phyloP scores from a whole-genome alignment of 176 grass and related monocot genomes.

The Aegilops bicornis region DNA sequence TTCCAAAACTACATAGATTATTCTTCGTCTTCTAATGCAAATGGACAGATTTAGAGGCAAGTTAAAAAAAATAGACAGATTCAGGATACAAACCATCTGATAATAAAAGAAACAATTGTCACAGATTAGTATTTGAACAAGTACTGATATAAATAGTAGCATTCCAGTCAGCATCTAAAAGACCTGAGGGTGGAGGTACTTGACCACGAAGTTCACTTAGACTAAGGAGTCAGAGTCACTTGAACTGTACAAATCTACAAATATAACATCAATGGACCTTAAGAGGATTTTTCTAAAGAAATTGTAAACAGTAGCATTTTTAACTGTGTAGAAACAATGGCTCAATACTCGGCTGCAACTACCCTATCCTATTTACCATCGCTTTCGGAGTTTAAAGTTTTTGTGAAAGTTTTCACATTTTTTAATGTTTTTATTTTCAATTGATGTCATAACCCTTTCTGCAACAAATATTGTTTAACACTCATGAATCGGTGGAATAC shows the following conservation, averaged over 20 bases:
- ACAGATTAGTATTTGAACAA: neutral
- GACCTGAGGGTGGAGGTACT: neutral
- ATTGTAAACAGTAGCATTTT: neutral
- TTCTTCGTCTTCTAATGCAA: neutral
- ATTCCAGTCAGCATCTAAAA: neutral
- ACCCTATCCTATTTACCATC: neutral
- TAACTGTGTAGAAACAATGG: neutral
- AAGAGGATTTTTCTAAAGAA: neutral
- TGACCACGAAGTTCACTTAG: constrained; percentile 2
- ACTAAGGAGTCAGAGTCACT: neutral
- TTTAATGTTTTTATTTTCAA: constrained; percentile 1
- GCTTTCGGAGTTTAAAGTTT: neutral
- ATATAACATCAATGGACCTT: neutral
- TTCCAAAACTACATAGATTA: constrained; percentile 14
- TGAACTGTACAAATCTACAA: neutral
- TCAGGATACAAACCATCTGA: neutral
- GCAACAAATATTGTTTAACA: neutral
- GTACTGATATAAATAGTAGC: neutral
- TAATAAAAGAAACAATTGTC: neutral
- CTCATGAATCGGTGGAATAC: neutral
- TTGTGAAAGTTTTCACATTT: neutral
- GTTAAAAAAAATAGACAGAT: neutral
- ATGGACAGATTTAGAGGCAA: neutral
- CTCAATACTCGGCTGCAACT: neutral
- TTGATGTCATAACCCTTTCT: neutral